Evolutionary conservation across 2,329 filamentous ascomycete genomes (phyloP).

Genomic region (Cordyceps farinosa): DNA sequence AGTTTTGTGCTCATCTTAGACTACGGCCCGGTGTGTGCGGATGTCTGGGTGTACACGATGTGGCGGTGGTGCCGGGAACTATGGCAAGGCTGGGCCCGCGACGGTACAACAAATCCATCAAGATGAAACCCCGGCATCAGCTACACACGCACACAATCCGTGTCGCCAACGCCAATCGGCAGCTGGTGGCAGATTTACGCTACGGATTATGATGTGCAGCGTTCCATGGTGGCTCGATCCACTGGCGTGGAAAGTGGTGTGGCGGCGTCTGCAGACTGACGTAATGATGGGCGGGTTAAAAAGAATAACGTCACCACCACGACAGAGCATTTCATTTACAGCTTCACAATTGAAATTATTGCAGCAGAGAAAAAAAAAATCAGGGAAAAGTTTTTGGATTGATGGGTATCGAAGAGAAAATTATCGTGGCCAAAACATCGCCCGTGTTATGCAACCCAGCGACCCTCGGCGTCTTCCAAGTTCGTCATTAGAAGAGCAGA

Average conservation of each 20-base stretch:
- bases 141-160: too few relatives aligned
- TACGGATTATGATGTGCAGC: background rate
- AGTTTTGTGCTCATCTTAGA: too few relatives aligned
- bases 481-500: constrained; percentile 11
- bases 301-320: background rate
- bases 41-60: too few relatives aligned
- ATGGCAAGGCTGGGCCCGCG: background rate
- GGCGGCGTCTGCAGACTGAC: constrained; percentile 12
- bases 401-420: constrained; percentile 23
- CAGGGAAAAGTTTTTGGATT: constrained; percentile 20
- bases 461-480: constrained; percentile 7
- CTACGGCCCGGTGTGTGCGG: too few relatives aligned
- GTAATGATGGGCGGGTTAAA: constrained; percentile 8
- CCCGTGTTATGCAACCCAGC: constrained; percentile 16
- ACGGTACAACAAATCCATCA: background rate
- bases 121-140: background rate
- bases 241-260: background rate
- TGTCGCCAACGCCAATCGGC: background rate
- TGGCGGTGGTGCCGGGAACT: too few relatives aligned
- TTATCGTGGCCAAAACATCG: constrained; percentile 16
- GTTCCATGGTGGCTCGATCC: background rate
- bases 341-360: background rate
- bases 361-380: background rate
- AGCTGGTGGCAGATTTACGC: background rate
- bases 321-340: background rate